Evolutionary conservation across 2,329 filamentous ascomycete genomes (phyloP).

Genomic region (Basipetospora chlamydospora): DNA sequence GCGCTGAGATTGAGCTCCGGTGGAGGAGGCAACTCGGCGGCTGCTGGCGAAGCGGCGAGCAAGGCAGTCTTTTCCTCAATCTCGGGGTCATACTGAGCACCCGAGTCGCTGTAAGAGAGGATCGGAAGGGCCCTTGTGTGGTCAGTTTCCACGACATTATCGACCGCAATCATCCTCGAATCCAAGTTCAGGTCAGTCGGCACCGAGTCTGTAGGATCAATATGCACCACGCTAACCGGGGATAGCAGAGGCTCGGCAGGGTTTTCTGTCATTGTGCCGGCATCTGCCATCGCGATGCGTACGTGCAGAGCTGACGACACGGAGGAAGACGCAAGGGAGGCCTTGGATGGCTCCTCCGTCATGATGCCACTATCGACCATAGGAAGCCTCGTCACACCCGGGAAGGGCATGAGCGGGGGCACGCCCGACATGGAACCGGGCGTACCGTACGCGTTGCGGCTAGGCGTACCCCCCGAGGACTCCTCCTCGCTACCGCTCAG

Average conservation of each 20-base stretch:
- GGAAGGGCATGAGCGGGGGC: conserved; percentile 31
- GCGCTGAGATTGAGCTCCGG: conserved; percentile 27
- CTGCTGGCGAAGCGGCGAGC: conserved; percentile 24
- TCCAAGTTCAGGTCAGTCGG: too few relatives aligned
- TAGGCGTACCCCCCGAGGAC: conserved; percentile 43
- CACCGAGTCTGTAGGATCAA: too few relatives aligned
- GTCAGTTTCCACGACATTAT: conserved; percentile 12
- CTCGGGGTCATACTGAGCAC: conserved; percentile 33
- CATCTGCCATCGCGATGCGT: conserved; percentile 27
- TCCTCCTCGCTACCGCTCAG: conserved; percentile 64
- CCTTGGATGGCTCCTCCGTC: conserved; percentile 27
- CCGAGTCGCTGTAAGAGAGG: conserved; percentile 35
- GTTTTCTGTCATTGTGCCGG: conserved; percentile 28
- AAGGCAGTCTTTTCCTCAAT: conserved; percentile 39
- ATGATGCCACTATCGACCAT: conserved; percentile 49
- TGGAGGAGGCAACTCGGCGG: conserved; percentile 15
- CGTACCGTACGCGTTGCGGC: conserved; percentile 30
- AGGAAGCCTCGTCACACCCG: conserved; percentile 32
- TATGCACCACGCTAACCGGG: conserved; percentile 14
- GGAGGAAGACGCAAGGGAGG: too few relatives aligned
- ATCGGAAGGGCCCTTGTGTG: too few relatives aligned
- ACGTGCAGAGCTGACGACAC: too few relatives aligned
- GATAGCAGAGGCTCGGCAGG: conserved; percentile 11
- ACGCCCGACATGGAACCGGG: conserved; percentile 30
- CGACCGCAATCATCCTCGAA: conserved; percentile 13